Evolutionary conservation across 108 stramenopile species (phyloP).

Genomic region (Stephanodiscus triporus): DNA sequence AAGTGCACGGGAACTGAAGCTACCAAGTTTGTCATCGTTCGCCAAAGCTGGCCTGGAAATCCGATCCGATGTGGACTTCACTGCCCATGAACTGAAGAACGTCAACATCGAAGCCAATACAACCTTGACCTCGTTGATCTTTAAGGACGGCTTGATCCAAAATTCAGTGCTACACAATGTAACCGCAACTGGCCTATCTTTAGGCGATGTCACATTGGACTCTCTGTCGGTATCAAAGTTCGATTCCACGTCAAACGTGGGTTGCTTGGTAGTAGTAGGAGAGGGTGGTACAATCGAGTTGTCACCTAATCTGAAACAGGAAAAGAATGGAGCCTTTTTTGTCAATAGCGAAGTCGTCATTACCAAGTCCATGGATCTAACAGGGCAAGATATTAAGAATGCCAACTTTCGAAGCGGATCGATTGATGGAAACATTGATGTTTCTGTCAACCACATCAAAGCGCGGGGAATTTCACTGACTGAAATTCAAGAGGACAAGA

Average conservation of each 20-base stretch:
- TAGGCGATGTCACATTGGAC: slow-evolving; percentile 41
- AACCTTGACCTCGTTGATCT: slow-evolving; percentile 19
- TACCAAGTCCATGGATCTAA: slow-evolving; percentile 21
- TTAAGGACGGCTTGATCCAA: slow-evolving; percentile 40
- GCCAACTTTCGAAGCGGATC: slow-evolving; percentile 33
- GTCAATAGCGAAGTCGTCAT: slow-evolving; percentile 28
- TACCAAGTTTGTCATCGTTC: slow-evolving; percentile 30
- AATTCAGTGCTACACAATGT: slow-evolving; percentile 49
- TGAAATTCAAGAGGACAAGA: slow-evolving; percentile 28
- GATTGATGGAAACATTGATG: slow-evolving; percentile 42
- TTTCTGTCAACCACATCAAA: slow-evolving; percentile 15
- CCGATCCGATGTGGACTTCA: slow-evolving; percentile 46
- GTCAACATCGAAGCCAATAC: slow-evolving; percentile 38
- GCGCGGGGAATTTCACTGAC: slow-evolving; percentile 14
- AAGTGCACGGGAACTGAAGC: slow-evolving; percentile 15
- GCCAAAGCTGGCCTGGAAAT: slow-evolving; percentile 26
- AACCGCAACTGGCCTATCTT: slow-evolving; percentile 35
- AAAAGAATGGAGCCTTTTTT: slow-evolving; percentile 8
- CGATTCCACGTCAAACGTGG: slow-evolving; percentile 17
- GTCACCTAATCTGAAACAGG: slow-evolving; percentile 19
- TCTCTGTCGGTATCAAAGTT: slow-evolving; percentile 36
- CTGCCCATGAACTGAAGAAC: slow-evolving; percentile 27
- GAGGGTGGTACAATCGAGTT: slow-evolving; percentile 35
- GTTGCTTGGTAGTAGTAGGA: slow-evolving; percentile 33
- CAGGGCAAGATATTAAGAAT: slow-evolving; percentile 23